These are phyloP conservation scores for Ehretia macrophylla DNA, from an alignment of 257 asterid species.

Conservation along the genomic window DNA sequence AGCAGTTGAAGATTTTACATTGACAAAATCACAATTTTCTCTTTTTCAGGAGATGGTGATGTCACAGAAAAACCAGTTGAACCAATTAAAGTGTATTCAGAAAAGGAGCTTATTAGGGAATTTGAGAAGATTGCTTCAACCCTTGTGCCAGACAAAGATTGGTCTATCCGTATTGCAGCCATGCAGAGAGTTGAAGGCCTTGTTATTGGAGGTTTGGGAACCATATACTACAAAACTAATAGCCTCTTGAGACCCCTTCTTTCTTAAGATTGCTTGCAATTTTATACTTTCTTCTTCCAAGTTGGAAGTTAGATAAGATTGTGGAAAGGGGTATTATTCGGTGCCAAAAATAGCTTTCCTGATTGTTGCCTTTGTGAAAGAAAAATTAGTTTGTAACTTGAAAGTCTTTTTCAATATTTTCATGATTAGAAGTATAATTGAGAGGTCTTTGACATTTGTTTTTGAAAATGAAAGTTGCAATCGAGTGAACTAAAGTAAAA, in stretches of 20 bases:
- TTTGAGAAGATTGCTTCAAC: constrained; percentile 87
- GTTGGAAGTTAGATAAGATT: background rate
- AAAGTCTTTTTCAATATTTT: background rate
- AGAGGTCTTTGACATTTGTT: too few relatives aligned
- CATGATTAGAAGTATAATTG: too few relatives aligned
- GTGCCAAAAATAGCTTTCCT: background rate
- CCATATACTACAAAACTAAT: constrained; percentile 3
- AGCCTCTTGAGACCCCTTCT: constrained; percentile 7
- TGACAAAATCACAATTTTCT: constrained; percentile 17
- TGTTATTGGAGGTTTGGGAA: constrained; percentile 85
- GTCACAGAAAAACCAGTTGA: constrained; percentile 85
- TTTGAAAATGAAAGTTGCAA: too few relatives aligned
- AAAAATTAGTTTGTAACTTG: background rate
- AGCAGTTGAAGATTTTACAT: too few relatives aligned
- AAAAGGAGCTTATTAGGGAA: constrained; percentile 92
- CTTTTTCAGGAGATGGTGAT: constrained; percentile 78
- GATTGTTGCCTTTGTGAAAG: too few relatives aligned
- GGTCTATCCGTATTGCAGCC: constrained; percentile 93
- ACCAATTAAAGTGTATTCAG: constrained; percentile 89
- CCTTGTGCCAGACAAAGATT: constrained; percentile 96
- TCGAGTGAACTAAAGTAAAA: too few relatives aligned
- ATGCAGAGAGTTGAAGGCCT: constrained; percentile 97
- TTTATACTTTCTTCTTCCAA: background rate
- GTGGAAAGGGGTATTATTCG: too few relatives aligned
- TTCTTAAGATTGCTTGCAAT: constrained; percentile 1